Evolutionary conservation across 345 rosid species (phyloP).

Genomic region (Geranium rotundifolium): DNA sequence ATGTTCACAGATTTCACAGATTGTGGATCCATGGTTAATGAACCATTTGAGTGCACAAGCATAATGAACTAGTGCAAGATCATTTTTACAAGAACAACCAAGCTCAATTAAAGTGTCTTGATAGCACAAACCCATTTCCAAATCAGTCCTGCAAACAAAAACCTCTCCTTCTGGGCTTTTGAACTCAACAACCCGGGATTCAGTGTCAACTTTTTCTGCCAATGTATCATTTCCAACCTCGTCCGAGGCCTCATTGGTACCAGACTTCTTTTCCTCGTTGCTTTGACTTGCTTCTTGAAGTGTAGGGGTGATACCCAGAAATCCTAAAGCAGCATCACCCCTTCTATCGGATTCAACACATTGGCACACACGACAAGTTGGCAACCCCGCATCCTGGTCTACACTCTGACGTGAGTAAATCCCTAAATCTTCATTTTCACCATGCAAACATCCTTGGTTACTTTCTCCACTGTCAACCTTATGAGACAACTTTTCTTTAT

Average conservation of each 20-base stretch:
- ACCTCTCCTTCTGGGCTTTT: slow-evolving; percentile 66
- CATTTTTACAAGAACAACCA: slow-evolving; percentile 87
- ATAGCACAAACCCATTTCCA: slow-evolving; percentile 58
- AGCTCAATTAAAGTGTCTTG: slow-evolving; percentile 60
- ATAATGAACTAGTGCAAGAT: slow-evolving; percentile 84
- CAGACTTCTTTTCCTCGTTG: slow-evolving; percentile 23
- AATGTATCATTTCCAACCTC: slow-evolving; percentile 8
- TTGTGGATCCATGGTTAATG: slow-evolving; percentile 84
- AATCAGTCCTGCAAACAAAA: slow-evolving; percentile 55
- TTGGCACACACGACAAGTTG: slow-evolving; percentile 91
- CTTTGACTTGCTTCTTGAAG: slow-evolving; percentile 29
- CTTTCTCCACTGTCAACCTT: slow-evolving; percentile 27
- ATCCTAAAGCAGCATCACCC: slow-evolving; percentile 70
- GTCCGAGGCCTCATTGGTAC: slow-evolving; percentile 11
- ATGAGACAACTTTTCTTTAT: slow-evolving; percentile 43
- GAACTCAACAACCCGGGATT: slow-evolving; percentile 49
- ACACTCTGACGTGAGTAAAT: slow-evolving; percentile 33
- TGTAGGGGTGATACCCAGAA: slow-evolving; percentile 57
- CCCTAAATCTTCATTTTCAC: slow-evolving; percentile 31
- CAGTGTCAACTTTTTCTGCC: slow-evolving; percentile 22
- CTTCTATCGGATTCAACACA: slow-evolving; percentile 80
- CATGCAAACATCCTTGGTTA: slow-evolving; percentile 26
- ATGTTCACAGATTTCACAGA: slow-evolving; percentile 81
- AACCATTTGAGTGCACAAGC: slow-evolving; percentile 98
- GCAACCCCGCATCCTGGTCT: slow-evolving; percentile 57